phyloP scores from a whole-genome alignment of 108 stramenopile species.

The Nannochloropsis salina region DNA sequence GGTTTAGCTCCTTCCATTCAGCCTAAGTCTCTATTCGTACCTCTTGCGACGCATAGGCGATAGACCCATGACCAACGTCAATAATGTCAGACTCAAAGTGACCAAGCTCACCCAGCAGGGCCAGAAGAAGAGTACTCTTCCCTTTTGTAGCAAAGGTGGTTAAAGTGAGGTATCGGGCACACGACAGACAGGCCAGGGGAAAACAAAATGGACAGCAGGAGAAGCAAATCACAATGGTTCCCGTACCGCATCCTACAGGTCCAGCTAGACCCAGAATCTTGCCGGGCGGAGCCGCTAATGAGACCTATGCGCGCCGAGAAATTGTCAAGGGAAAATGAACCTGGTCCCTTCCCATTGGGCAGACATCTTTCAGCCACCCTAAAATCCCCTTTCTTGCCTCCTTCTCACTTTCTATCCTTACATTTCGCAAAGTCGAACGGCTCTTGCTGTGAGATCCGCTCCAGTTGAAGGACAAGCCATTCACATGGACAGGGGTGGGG shows the following conservation, averaged over 20 bases:
- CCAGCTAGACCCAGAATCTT: background rate
- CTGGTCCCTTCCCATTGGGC: too few species aligned
- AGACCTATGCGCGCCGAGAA: background rate
- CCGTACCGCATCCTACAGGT: background rate
- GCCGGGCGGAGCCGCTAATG: background rate
- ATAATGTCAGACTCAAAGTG: constrained; percentile 54
- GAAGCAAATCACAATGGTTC: background rate
- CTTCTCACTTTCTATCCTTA: background rate
- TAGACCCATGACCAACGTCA: constrained; percentile 55
- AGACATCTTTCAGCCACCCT: background rate
- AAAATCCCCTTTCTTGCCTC: background rate
- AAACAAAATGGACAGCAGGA: constrained; percentile 9
- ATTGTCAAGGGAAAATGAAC: too few species aligned
- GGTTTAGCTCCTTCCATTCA: constrained; percentile 25
- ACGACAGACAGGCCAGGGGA: background rate
- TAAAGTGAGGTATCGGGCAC: background rate
- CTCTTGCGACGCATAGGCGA: constrained; percentile 80
- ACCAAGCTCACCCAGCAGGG: constrained; percentile 47
- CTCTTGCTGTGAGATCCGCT: background rate
- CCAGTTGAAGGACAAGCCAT: background rate
- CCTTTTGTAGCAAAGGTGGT: background rate
- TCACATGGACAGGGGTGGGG: background rate
- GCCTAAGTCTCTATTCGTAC: constrained; percentile 21
- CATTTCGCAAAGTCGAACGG: background rate
- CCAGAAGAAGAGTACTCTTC: constrained; percentile 39